Evolutionary conservation across 805 yeast genomes (phyloP), one percentile per base, ranked within the genome.

Genomic region (Yueomyces sinensis): DNA sequence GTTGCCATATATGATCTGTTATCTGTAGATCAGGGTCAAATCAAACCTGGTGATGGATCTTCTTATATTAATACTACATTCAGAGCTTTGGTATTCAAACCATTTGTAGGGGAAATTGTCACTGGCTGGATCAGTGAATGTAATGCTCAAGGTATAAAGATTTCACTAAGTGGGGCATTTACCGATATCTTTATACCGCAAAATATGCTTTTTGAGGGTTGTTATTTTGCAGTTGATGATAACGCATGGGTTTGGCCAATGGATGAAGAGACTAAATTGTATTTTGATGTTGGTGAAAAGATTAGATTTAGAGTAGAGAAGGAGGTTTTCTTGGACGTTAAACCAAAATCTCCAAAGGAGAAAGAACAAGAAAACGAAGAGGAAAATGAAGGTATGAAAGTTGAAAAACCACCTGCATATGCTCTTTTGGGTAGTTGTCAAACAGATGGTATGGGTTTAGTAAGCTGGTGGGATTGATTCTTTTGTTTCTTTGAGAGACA

Each of bases 241-340:
- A 82, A 79, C 51, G 95, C 95, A 11, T 91, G 98, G 98, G 76
- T 87, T 29, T 91, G 98, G 98, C 71, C 74, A 35, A 66, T 70
- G 40, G 72, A 63, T 36, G 80, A 73, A 39, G 91, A 76, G 3
- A 75, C 79, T 2, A 76, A 77, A 43, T 65, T 91, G 40, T 91
- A 76, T 51, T 65, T 91, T 36, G 98, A 91, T 66, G 65, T 83
- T 24, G 84, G 87, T 57, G 98, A 91, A 53, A 83, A 78, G 60
- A 81, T 91, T 43, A 68, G 94, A 45, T 89, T 91, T 56, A 70
- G 97, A 52, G 76, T 91, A 2, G 97, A 91, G 55, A 82, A 82
- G 54, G 94, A 86, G 50, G 63, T 80, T 5, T 91, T 87, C 56
- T 76, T 77, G 23, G 83, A 83, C 52, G 76, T 79, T 30, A 82